phyloP scores from a whole-genome alignment of 768 basidiomycete species.

The Pisolithus orientalis region DNA sequence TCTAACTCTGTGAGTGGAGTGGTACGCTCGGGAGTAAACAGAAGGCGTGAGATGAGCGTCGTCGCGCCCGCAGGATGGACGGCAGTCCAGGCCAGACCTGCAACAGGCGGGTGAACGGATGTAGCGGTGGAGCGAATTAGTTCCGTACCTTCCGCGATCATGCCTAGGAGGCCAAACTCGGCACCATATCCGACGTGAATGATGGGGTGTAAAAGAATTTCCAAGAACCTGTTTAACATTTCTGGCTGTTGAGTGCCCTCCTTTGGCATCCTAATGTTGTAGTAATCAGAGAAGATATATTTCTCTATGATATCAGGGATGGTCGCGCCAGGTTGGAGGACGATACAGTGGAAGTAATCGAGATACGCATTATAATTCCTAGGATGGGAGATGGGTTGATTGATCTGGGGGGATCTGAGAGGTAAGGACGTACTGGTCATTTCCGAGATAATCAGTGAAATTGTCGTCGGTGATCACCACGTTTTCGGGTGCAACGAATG shows the following conservation, averaged over 20 bases:
- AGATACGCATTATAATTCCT: conserved; percentile 29
- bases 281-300: conserved; percentile 50
- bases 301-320: conserved; percentile 46
- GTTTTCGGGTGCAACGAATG: conserved; percentile 21
- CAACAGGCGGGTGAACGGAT: not conserved
- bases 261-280: conserved; percentile 34
- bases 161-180: conserved; percentile 58
- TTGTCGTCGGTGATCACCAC: conserved; percentile 21
- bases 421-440: conserved; percentile 22
- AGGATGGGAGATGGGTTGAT: not conserved
- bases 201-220: conserved; percentile 58
- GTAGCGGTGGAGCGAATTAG: not conserved
- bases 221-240: conserved; percentile 55
- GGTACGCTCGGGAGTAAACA: conserved; percentile 18
- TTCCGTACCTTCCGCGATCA: conserved; percentile 53
- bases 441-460: conserved; percentile 21
- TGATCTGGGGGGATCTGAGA: not conserved
- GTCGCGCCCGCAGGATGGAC: conserved; percentile 38
- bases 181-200: conserved; percentile 60
- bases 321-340: conserved; percentile 22
- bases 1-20: conserved; percentile 17
- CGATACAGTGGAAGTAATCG: conserved; percentile 24
- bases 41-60: conserved; percentile 29
- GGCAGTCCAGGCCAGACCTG: conserved; percentile 55
- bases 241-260: conserved; percentile 35